Percentiles rank a stretch among this genome's conserved stretches.
Conservation (phyloP, 768 basidiomycete species). For the Russula earlei region DNA sequence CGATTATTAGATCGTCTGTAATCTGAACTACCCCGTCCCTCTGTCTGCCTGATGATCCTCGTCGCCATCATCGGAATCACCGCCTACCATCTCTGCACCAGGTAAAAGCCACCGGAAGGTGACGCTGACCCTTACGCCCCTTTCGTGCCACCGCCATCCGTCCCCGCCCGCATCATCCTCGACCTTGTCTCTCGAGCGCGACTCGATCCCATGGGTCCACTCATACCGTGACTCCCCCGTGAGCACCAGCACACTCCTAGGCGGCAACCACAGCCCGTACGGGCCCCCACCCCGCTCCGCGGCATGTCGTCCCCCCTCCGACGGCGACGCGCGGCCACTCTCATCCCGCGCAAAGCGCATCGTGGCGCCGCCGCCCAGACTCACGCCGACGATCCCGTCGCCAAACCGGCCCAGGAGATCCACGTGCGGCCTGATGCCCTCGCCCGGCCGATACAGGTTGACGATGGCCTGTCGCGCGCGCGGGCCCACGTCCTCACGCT, state of each 20-base stretch:
- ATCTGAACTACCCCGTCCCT: not conserved
- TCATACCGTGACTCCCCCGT: constrained; percentile 72
- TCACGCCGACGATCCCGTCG: constrained; percentile 85
- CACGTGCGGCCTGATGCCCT: constrained; percentile 84
- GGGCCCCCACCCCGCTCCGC: not conserved
- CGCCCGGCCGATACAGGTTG: constrained; percentile 81
- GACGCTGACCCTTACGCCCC: constrained; percentile 61
- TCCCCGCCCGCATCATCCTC: constrained; percentile 20
- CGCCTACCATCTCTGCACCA: constrained; percentile 69
- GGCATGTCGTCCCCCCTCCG: not conserved
- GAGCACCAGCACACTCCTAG: constrained; percentile 67
- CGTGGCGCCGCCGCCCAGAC: constrained; percentile 67
- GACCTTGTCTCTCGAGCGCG: constrained; percentile 51
- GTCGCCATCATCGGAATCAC: not conserved
- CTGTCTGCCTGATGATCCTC: not conserved
- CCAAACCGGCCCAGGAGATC: constrained; percentile 79
- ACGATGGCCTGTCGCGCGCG: constrained; percentile 76
- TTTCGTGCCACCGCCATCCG: constrained; percentile 34
- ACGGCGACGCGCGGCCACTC: not conserved
- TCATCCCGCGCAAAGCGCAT: constrained; percentile 52
- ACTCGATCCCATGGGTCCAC: constrained; percentile 85
- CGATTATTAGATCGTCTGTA: too few species aligned
- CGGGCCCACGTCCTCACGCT: constrained; percentile 18
- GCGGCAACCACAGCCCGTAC: constrained; percentile 61
- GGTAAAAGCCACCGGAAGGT: constrained; percentile 83